Base-by-base conservation (phyloP, 345 rosid species). In the Melaleuca quinquenervia region DNA sequence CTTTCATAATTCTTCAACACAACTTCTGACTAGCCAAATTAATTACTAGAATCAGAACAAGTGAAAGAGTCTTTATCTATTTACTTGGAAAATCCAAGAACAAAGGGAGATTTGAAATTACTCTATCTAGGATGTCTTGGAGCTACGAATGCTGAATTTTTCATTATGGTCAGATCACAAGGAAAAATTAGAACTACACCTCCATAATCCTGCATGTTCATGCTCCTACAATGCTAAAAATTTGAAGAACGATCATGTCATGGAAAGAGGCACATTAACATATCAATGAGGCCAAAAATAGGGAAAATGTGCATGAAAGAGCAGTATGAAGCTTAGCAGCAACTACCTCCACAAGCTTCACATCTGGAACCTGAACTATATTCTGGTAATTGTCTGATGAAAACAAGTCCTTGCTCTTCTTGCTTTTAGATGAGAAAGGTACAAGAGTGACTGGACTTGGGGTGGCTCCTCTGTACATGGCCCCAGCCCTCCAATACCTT, bases 401-500 rank as follows among this genome's bases (percentile, higher is more conserved):
- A 84, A 45, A 86, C n/a, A 86, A 70, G 87, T 91, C 89, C 90
- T 91, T 90, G 85, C 82, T 75, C 83, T 70, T 70, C 48, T 88
- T 87, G 85, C 56, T 75, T 60, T 89, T 56, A 85, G 94, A 90
- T 50, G 87, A 64, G 89, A 56, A 90, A 84, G 95, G 95, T 85
- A 87, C 88, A 41, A 55, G 87, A 49, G 94, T 87, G 85, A 97
- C 88, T 85, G 99, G 93, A 89, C 93, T 85, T 74, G 99, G 99
- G 62, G 91, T 85, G 60, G 56, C 88, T 84, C 98, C 99, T 90
- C 94, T 89, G 88, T 96, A 93, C 99, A 97, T 96, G 27, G 97
- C 98, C 87, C 99, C 98, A 32, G 98, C 99, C 92, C 89, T 96
- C 95, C 96, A 91, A 86, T 97, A 97, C 88, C 99, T 92, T 54